Percentiles rank a stretch among this genome's conserved stretches.
phyloP scores from a whole-genome alignment of 2,329 filamentous ascomycete species.

The Xylaria sp. region DNA sequence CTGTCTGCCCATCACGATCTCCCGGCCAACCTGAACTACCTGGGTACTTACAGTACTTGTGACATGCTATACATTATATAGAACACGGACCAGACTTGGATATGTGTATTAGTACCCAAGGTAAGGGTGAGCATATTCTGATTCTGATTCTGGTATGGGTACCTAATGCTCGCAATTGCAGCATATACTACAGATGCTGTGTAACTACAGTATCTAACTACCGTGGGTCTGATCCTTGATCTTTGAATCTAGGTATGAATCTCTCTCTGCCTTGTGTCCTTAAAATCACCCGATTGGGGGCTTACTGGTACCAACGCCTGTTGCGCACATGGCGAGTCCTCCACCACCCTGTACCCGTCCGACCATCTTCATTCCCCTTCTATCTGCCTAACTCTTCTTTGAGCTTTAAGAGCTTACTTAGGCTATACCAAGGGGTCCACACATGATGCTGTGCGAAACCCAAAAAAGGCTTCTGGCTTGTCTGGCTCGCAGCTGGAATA shows the following conservation, averaged over 20 bases:
- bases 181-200: neutral
- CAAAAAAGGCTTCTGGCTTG: neutral
- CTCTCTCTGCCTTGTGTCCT: neutral
- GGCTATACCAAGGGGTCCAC: neutral
- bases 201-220: neutral
- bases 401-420: neutral
- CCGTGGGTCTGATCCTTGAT: neutral
- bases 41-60: too few relatives aligned
- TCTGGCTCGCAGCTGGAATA: too few relatives aligned
- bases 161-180: neutral
- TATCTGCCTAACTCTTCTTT: too few relatives aligned
- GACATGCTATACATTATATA: too few relatives aligned
- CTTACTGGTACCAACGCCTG: neutral
- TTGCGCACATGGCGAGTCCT: neutral
- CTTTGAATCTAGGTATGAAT: neutral
- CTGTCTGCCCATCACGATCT: neutral
- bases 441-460: constrained; percentile 1
- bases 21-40: neutral
- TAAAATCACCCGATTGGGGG: constrained; percentile 5
- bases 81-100: too few relatives aligned
- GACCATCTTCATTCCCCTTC: neutral
- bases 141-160: neutral
- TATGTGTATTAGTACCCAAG: too few relatives aligned
- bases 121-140: too few relatives aligned
- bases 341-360: neutral